These are phyloP conservation scores for Aspergillus sp. DNA, from an alignment of 2,329 filamentous ascomycete species.

Conservation along the genomic window DNA sequence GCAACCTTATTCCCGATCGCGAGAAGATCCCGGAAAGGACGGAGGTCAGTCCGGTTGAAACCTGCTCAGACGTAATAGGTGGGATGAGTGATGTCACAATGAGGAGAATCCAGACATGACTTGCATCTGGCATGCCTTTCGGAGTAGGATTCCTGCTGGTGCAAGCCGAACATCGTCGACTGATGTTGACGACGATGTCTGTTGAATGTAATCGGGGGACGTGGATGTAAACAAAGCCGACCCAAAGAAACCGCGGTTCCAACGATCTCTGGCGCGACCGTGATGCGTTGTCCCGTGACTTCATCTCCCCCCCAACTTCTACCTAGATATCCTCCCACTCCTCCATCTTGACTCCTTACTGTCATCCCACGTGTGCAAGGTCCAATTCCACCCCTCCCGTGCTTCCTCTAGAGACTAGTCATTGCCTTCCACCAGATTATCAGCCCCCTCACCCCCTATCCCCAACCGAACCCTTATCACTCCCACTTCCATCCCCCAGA, in stretches of 20 bases:
- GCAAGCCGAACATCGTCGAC: no score
- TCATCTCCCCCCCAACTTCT: no score
- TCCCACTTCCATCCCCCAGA: neutral
- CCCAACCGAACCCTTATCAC: neutral
- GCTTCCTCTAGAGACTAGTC: neutral
- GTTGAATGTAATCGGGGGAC: no score
- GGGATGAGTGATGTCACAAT: conserved; percentile 14
- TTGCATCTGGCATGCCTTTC: neutral
- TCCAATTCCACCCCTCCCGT: neutral
- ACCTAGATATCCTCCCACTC: no score
- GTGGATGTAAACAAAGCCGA: conserved; percentile 11
- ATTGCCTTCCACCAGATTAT: neutral
- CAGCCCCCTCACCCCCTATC: neutral
- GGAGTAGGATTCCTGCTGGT: no score
- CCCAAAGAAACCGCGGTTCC: conserved; percentile 7
- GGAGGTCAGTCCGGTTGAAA: neutral
- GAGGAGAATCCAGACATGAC: conserved; percentile 4
- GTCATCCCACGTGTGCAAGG: neutral
- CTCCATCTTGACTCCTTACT: neutral
- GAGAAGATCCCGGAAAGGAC: neutral
- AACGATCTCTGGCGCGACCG: conserved; percentile 18
- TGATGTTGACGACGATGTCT: no score
- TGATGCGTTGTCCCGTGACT: conserved; percentile 26
- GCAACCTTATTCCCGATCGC: conserved; percentile 17
- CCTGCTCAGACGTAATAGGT: conserved; percentile 3